Evolutionary conservation across 2,329 filamentous ascomycete species (phyloP).

Genomic region (Orbilia blumenaviensis): DNA sequence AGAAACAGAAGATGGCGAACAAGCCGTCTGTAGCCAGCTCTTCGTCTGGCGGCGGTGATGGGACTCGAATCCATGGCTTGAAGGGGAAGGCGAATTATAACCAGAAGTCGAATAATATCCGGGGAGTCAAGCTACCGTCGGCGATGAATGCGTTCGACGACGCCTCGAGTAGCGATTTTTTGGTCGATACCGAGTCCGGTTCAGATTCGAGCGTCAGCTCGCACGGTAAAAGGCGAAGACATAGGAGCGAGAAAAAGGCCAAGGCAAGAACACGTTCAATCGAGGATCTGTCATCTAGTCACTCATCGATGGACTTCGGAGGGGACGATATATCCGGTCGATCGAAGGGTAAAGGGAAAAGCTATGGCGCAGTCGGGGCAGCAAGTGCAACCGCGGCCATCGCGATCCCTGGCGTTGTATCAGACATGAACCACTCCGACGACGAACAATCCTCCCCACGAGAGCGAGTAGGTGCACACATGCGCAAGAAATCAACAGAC

Average conservation of each 20-base stretch:
- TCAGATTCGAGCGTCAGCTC: constrained; percentile 16
- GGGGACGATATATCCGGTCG: neutral
- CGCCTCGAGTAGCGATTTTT: constrained; percentile 43
- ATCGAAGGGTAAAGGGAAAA: neutral
- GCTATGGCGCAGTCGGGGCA: constrained; percentile 3
- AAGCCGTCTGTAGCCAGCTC: constrained; percentile 26
- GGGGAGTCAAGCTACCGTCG: constrained; percentile 32
- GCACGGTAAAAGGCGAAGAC: constrained; percentile 5
- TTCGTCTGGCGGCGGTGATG: constrained; percentile 37
- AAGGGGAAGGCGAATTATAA: constrained; percentile 43
- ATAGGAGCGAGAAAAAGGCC: constrained; percentile 13
- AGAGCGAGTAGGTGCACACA: constrained; percentile 29
- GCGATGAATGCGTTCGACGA: constrained; percentile 43
- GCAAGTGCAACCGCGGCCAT: constrained; percentile 29
- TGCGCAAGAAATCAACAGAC: constrained; percentile 52
- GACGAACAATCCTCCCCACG: constrained; percentile 45
- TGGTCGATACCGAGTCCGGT: constrained; percentile 17
- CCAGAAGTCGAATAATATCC: constrained; percentile 37
- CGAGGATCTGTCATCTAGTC: constrained; percentile 37
- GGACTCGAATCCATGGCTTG: constrained; percentile 38
- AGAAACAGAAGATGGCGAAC: constrained; percentile 31
- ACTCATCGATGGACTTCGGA: constrained; percentile 46
- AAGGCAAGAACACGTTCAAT: constrained; percentile 8
- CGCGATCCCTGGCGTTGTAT: constrained; percentile 40
- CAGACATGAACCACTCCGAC: constrained; percentile 47